A percentile compares a stretch with the other conserved stretches of the same genome.
Evolutionary conservation across 768 basidiomycete species (phyloP).

Genomic region (Boletus patriciae): DNA sequence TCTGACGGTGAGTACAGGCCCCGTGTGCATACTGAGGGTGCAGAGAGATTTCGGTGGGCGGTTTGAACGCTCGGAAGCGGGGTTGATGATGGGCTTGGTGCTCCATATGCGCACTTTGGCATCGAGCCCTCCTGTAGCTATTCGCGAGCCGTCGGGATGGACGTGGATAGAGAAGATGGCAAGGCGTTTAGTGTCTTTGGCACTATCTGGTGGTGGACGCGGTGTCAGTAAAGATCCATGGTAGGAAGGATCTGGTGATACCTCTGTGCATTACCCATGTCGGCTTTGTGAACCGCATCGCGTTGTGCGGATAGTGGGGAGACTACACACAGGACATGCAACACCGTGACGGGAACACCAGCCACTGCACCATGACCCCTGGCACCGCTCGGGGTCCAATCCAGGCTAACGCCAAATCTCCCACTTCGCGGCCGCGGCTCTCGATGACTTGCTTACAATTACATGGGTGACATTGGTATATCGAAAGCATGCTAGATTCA

Average conservation of each 20-base stretch:
- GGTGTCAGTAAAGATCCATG: neutral
- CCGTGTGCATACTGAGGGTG: conserved; percentile 91
- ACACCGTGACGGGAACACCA: too few species aligned
- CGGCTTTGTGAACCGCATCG: conserved; percentile 87
- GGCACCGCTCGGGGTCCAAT: too few species aligned
- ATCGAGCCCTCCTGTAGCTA: conserved; percentile 97
- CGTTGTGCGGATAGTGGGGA: too few species aligned
- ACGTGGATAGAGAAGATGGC: conserved; percentile 93
- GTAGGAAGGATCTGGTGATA: neutral
- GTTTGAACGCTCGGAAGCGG: conserved; percentile 62
- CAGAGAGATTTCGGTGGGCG: conserved; percentile 84
- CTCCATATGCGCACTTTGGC: conserved; percentile 97
- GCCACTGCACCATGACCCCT: too few species aligned
- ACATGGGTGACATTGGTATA: too few species aligned
- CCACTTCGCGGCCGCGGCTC: too few species aligned
- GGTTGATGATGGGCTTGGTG: conserved; percentile 88
- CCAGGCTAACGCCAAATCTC: too few species aligned
- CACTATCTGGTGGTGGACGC: conserved; percentile 32
- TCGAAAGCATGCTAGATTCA: neutral
- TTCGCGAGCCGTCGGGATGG: conserved; percentile 92
- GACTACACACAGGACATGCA: too few species aligned
- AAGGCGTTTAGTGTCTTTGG: conserved; percentile 60
- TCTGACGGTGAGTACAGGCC: conserved; percentile 85
- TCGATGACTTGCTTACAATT: too few species aligned
- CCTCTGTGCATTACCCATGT: conserved; percentile 86